These are phyloP conservation scores for Plasmodium vinckei DNA, from an alignment of 169 alveolate species.

Conservation along the genomic window DNA sequence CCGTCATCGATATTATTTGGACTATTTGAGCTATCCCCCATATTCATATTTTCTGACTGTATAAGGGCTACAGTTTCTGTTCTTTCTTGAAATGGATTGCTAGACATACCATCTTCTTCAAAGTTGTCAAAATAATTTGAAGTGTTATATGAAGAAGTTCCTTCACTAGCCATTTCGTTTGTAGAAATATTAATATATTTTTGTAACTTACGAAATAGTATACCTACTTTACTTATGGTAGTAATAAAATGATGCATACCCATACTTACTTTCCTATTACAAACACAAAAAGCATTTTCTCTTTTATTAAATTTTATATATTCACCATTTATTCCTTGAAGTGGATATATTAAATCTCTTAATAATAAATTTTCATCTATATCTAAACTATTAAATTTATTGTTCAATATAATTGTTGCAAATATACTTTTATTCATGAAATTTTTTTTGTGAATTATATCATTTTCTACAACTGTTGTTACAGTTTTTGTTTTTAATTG, in stretches of 20 bases:
- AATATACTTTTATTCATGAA: constrained; percentile 60
- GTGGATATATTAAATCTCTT: constrained; percentile 57
- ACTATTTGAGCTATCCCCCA: not conserved
- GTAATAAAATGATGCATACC: constrained; percentile 53
- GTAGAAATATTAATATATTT: not conserved
- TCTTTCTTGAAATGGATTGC: too few relatives aligned
- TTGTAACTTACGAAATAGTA: constrained; percentile 8
- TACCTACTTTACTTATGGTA: constrained; percentile 38
- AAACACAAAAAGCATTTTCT: constrained; percentile 30
- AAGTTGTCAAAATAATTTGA: too few relatives aligned
- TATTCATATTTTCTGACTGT: too few relatives aligned
- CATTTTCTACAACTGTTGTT: not conserved
- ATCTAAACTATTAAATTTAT: constrained; percentile 40
- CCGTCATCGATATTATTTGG: not conserved
- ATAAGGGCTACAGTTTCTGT: too few relatives aligned
- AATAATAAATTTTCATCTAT: constrained; percentile 37
- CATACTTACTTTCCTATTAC: constrained; percentile 36
- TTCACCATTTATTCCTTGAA: constrained; percentile 70
- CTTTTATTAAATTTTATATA: constrained; percentile 26
- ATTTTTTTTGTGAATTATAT: constrained; percentile 18
- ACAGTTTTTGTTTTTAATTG: not conserved
- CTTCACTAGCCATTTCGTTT: not conserved
- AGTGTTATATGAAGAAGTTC: not conserved
- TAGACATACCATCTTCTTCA: too few relatives aligned
- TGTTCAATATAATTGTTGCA: constrained; percentile 53